Evolutionary conservation across 2,329 filamentous ascomycete species (phyloP).

Genomic region (Xylariaceae sp.): DNA sequence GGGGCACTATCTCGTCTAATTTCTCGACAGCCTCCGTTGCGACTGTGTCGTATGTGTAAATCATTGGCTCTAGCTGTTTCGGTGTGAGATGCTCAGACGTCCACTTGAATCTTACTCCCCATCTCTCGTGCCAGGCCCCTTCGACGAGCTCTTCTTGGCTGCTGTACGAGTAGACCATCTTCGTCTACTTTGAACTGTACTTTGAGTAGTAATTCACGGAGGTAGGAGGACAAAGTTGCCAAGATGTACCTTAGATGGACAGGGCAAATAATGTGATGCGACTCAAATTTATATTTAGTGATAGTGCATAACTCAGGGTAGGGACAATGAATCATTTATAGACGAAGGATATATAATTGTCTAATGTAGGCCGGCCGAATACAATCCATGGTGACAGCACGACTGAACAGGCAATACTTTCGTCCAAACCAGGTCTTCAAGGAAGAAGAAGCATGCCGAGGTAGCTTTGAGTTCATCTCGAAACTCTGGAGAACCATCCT

Average conservation of each 20-base stretch:
- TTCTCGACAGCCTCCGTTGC: slow-evolving; percentile 70
- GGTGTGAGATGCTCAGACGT: slow-evolving; percentile 67
- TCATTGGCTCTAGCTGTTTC: slow-evolving; percentile 65
- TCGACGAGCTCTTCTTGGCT: slow-evolving; percentile 8
- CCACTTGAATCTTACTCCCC: slow-evolving; percentile 74
- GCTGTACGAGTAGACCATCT: slow-evolving; percentile 19
- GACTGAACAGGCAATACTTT: too few species aligned
- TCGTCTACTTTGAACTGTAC: not conserved
- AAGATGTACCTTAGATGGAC: not conserved
- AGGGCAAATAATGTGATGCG: not conserved
- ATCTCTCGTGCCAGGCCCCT: slow-evolving; percentile 45
- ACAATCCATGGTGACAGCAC: too few species aligned
- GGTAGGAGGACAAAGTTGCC: too few species aligned
- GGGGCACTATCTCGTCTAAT: slow-evolving; percentile 67
- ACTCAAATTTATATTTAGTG: too few species aligned
- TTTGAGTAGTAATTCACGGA: too few species aligned
- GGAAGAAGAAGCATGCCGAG: not conserved
- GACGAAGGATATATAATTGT: too few species aligned
- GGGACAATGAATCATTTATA: too few species aligned
- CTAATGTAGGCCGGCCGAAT: too few species aligned
- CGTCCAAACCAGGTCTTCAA: too few species aligned
- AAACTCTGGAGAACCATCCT: not conserved
- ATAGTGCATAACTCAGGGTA: too few species aligned
- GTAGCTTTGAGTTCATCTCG: not conserved
- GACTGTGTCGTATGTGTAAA: slow-evolving; percentile 71